These are phyloP conservation scores for Pseudomonodictys pantanalensis DNA, from an alignment of 495 filamentous ascomycete genomes.

Conservation along the genomic window DNA sequence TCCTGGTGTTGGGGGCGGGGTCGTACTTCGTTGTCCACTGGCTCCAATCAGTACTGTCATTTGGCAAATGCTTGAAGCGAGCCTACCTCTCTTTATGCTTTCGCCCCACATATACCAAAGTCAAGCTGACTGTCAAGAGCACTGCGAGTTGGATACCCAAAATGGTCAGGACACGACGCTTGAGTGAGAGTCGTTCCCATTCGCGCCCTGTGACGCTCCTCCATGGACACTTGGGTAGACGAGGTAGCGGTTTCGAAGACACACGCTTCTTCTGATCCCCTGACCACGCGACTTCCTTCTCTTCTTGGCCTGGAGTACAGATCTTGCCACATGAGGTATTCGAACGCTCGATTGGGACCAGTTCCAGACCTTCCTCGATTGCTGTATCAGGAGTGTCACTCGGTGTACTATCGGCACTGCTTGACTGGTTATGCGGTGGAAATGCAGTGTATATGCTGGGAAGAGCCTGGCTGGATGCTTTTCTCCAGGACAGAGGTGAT, in stretches of 20 bases:
- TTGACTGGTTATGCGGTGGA: not conserved
- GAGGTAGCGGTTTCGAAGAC: not conserved
- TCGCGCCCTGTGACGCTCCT: not conserved
- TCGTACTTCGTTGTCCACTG: not conserved
- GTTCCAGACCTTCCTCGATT: slow-evolving; percentile 13
- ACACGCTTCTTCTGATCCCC: slow-evolving; percentile 1
- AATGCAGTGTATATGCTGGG: slow-evolving; percentile 12
- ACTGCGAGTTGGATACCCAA: slow-evolving; percentile 7
- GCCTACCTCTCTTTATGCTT: too few relatives aligned
- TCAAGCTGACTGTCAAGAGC: slow-evolving; percentile 4
- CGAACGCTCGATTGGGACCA: slow-evolving; percentile 18
- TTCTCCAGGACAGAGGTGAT: slow-evolving; percentile 5
- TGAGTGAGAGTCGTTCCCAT: slow-evolving; percentile 6
- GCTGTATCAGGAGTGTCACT: not conserved
- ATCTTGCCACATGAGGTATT: slow-evolving; percentile 5
- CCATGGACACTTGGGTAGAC: not conserved
- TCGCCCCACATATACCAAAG: too few relatives aligned
- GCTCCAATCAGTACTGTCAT: not conserved
- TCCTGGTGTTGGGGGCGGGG: not conserved
- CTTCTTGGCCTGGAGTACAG: slow-evolving; percentile 7
- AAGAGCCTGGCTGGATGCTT: slow-evolving; percentile 11
- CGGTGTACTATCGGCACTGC: not conserved
- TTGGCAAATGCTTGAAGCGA: too few relatives aligned
- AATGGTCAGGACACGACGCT: slow-evolving; percentile 2
- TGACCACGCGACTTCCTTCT: slow-evolving; percentile 4